These are phyloP conservation scores for Gracilariopsis chorda DNA, from an alignment of 23 red algal species.

Conservation along the genomic window DNA sequence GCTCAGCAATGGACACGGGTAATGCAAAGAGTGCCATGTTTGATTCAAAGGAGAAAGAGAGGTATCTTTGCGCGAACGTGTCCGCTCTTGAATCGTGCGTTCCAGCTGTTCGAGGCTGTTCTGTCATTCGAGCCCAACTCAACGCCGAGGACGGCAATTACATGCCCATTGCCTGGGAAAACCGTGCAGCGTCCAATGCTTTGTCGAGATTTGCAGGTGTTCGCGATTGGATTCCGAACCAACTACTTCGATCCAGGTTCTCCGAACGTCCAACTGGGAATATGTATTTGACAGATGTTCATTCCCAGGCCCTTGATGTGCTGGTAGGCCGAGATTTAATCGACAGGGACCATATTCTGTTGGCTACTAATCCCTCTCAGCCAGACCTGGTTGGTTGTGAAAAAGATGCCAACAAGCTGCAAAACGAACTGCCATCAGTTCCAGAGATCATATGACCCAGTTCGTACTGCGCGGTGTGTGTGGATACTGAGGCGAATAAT, in stretches of 20 bases:
- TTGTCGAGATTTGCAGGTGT: neutral
- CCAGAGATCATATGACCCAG: constrained; percentile 35
- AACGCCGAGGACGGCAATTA: constrained; percentile 19
- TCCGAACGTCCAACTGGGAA: constrained; percentile 62
- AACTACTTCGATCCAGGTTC: constrained; percentile 4
- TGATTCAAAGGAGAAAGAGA: too few relatives aligned
- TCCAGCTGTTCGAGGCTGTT: neutral
- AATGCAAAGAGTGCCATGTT: neutral
- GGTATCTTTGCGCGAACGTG: neutral
- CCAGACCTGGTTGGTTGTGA: constrained; percentile 19
- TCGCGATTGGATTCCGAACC: neutral
- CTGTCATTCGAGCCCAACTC: neutral
- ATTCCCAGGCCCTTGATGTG: constrained; percentile 55
- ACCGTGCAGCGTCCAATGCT: neutral
- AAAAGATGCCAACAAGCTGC: constrained; percentile 25
- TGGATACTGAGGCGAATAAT: constrained; percentile 29
- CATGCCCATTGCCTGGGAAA: constrained; percentile 51
- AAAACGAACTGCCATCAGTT: constrained; percentile 10
- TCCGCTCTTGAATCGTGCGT: neutral
- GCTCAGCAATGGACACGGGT: neutral
- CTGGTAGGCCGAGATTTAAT: constrained; percentile 14
- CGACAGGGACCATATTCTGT: constrained; percentile 29
- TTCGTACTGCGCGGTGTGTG: constrained; percentile 42
- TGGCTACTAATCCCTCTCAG: neutral
- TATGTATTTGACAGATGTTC: constrained; percentile 11